These are phyloP conservation scores for Xylaria polymorpha DNA, from an alignment of 2,329 filamentous ascomycete species.

Conservation along the genomic window DNA sequence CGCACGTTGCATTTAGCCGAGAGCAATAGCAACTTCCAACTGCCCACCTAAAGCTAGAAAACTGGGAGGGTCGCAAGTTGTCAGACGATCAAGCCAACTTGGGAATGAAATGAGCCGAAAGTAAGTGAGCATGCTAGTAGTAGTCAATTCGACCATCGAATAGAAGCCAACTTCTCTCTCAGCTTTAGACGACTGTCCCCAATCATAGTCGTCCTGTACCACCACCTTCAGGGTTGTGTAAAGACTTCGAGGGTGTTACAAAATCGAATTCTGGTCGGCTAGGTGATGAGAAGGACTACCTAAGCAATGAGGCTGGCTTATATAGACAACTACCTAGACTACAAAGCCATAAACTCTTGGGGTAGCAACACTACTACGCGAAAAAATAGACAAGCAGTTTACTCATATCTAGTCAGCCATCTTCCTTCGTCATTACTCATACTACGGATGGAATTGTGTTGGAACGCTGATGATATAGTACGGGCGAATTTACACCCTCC, in stretches of 20 bases:
- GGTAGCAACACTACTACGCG: neutral
- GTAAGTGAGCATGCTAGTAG: neutral
- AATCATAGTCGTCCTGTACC: no score
- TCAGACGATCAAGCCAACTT: neutral
- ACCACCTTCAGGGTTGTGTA: neutral
- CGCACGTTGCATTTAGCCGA: slow-evolving; percentile 17
- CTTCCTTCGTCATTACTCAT: neutral
- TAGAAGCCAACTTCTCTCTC: neutral
- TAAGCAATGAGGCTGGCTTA: neutral
- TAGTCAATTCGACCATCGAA: no score
- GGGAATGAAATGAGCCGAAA: neutral
- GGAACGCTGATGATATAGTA: neutral
- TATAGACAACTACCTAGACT: no score
- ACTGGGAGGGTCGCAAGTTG: neutral
- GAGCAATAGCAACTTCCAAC: neutral
- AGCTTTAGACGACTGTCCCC: neutral
- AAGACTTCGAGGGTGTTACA: neutral
- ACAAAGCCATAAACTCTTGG: neutral
- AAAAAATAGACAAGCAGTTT: neutral
- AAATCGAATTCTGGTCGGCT: neutral
- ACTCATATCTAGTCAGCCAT: neutral
- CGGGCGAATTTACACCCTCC: neutral
- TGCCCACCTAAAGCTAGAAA: neutral
- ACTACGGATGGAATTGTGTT: neutral
- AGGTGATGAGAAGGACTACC: neutral